phyloP scores from a whole-genome alignment of 192 early-diverging fungal species.

The Entomortierella lignicola region DNA sequence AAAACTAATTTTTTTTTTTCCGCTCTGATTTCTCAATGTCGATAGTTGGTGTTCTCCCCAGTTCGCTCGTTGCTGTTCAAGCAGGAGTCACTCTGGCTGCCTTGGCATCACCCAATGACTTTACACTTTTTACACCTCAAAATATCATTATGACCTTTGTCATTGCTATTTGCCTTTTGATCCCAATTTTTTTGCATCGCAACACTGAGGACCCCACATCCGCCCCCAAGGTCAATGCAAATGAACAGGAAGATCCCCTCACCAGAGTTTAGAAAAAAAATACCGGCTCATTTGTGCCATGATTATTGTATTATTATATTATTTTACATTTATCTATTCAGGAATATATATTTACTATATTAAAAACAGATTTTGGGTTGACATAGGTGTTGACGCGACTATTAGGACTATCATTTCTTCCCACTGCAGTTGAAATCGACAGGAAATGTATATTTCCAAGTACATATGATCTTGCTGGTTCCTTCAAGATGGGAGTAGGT shows the following conservation, averaged over 20 bases:
- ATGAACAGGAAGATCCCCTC: constrained; percentile 20
- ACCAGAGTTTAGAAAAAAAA: constrained; percentile 22
- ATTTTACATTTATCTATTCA: not conserved
- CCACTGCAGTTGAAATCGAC: too few relatives aligned
- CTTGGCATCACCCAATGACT: constrained; percentile 52
- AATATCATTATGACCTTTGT: constrained; percentile 55
- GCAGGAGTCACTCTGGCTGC: constrained; percentile 56
- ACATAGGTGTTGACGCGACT: too few relatives aligned
- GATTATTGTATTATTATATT: not conserved
- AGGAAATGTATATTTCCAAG: too few relatives aligned
- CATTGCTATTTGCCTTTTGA: constrained; percentile 27
- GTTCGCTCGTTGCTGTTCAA: constrained; percentile 53
- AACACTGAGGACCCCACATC: constrained; percentile 27
- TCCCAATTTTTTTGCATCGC: constrained; percentile 41
- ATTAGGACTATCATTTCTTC: too few relatives aligned
- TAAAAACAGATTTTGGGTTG: too few relatives aligned
- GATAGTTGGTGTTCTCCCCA: constrained; percentile 50
- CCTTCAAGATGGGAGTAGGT: too few relatives aligned
- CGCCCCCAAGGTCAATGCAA: constrained; percentile 9
- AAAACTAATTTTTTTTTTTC: too few relatives aligned
- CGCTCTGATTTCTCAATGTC: not conserved
- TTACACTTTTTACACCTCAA: constrained; percentile 51
- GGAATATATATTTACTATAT: not conserved
- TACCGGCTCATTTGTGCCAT: too few relatives aligned
- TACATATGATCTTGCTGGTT: too few relatives aligned